Evolutionary conservation across 768 basidiomycete genomes (phyloP).

Genomic region (Hortiboletus campestris): DNA sequence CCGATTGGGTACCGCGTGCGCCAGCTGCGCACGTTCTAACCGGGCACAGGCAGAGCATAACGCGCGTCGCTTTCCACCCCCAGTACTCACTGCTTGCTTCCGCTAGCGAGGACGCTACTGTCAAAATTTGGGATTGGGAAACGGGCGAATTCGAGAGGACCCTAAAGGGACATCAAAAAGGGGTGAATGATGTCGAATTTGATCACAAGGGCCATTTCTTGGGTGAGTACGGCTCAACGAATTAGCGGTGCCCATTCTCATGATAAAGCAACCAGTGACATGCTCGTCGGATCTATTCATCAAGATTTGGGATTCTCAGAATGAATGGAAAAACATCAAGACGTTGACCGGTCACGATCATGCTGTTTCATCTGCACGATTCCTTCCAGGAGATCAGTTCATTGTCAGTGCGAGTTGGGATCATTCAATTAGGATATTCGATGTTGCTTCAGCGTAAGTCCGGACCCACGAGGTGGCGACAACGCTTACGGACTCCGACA

Average conservation of each 20-base stretch:
- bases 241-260: background rate
- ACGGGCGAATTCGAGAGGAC: constrained; percentile 91
- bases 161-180: constrained; percentile 88
- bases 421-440: constrained; percentile 81
- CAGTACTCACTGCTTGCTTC: constrained; percentile 79
- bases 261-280: constrained; percentile 34
- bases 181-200: constrained; percentile 84
- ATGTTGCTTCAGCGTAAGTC: constrained; percentile 80
- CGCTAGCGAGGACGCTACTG: constrained; percentile 84
- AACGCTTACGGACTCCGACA: constrained; percentile 16
- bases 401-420: constrained; percentile 88
- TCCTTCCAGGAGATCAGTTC: constrained; percentile 80
- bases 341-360: constrained; percentile 91
- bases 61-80: constrained; percentile 82
- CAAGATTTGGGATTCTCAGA: constrained; percentile 88
- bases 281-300: constrained; percentile 87
- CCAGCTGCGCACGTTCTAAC: constrained; percentile 76
- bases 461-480: background rate
- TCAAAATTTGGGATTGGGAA: constrained; percentile 98
- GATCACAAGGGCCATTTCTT: constrained; percentile 81
- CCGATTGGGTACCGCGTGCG: constrained; percentile 87
- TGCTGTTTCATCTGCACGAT: constrained; percentile 81
- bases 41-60: constrained; percentile 76
- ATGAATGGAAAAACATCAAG: constrained; percentile 87
- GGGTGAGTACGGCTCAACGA: constrained; percentile 45